Base-by-base conservation (phyloP, 2,329 filamentous ascomycete species). In the Trichoderma aggressivum region DNA sequence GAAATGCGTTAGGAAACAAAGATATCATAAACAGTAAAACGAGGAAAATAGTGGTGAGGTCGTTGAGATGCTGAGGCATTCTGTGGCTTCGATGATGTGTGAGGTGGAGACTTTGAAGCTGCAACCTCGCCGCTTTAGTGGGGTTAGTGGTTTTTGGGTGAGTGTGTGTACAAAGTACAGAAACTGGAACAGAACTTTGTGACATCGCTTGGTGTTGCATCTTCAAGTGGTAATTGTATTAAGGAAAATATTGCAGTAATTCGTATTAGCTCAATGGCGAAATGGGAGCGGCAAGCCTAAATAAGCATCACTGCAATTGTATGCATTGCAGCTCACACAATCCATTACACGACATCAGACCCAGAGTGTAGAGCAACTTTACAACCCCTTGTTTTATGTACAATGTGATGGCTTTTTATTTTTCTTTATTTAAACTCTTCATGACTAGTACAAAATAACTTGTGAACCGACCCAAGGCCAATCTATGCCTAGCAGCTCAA, bases 1-100 rank as follows among this genome's bases (percentile, higher is more conserved):
- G 86, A 72, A 89, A 89, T 28, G 84, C 71, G 0, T 78, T 77
- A 0, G 88, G 87, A 74, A 89, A 89, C 72, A 89, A 81, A 32
- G 82, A 78, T 56, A 88, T 56, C 50, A 66, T 43, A 16, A 88
- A 77, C 43, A 89, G 80, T 12, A 88, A 70, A 66, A 86, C 75
- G 10, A 89, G 79, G 56, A 84, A 76, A 32, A 87, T 75, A 7
- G 84, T 86, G 56, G 80, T 83, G 72, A 77, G 77, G 75, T 80
- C 76, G 75, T 78, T 76, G 76, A 76, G 74, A 75, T 76, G 77
- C 80, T 79, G 83, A 82, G 80, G 80, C 82, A 84, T 84, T 43
- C 28, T 69, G 66, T 21, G 12, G 56, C 53, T 43, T 62, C 59
- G 32, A 53, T 75, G 75, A 77, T 74, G 76, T 73, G 28, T 55